Conservation (phyloP, 345 rosid genomes). For the Sonneratia caseolaris region DNA sequence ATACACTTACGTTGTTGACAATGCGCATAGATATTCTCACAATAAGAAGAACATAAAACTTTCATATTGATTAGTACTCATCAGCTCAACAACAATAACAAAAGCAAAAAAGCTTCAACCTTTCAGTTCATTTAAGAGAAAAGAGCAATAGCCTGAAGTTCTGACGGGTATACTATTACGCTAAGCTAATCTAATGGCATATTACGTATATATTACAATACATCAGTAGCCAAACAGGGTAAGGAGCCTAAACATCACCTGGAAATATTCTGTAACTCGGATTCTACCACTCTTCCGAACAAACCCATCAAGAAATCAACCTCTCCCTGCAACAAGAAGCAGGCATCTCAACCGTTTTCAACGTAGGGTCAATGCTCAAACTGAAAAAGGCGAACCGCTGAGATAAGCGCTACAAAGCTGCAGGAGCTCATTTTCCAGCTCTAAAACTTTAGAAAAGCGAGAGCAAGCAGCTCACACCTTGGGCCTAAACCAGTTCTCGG, state of each 20-base stretch:
- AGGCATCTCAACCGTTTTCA: neutral
- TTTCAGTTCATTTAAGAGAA: neutral
- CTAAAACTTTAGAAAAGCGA: neutral
- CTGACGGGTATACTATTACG: neutral
- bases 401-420: neutral
- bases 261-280: constrained; percentile 29
- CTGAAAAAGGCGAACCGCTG: neutral
- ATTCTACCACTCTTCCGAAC: constrained; percentile 37
- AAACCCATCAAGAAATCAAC: constrained; percentile 57
- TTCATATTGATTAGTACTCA: neutral
- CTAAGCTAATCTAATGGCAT: neutral
- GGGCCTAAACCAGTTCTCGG: constrained; percentile 74
- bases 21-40: neutral
- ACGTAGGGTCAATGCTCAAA: neutral
- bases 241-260: constrained; percentile 22
- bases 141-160: neutral
- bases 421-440: neutral
- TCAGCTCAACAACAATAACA: neutral
- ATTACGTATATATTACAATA: neutral
- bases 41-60: neutral
- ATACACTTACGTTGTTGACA: neutral
- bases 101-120: neutral
- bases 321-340: constrained; percentile 40
- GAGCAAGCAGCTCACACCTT: constrained; percentile 16
- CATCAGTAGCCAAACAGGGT: neutral